These are phyloP conservation scores for Pichia deserticola DNA, from an alignment of 805 yeast species.

Conservation along the genomic window DNA sequence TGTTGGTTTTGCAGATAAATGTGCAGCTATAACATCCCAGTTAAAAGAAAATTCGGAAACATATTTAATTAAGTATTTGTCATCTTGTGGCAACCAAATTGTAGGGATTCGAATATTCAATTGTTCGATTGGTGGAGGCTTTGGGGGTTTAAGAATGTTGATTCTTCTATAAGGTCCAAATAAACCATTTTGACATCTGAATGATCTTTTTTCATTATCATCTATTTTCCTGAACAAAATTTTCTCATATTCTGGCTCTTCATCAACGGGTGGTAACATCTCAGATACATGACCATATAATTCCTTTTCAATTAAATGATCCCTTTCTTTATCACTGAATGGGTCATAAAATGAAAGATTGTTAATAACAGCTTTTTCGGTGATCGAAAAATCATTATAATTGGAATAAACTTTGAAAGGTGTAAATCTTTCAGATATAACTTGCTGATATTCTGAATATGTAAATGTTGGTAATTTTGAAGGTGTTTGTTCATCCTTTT, in stretches of 20 bases:
- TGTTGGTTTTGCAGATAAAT: constrained; percentile 59
- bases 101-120: constrained; percentile 84
- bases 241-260: constrained; percentile 53
- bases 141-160: constrained; percentile 74
- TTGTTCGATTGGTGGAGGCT: constrained; percentile 79
- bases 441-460: constrained; percentile 21
- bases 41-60: constrained; percentile 85
- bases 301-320: constrained; percentile 24
- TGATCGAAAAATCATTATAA: constrained; percentile 34
- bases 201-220: constrained; percentile 35
- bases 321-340: constrained; percentile 32
- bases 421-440: constrained; percentile 4
- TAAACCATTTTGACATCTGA: constrained; percentile 44
- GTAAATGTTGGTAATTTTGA: constrained; percentile 25
- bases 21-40: constrained; percentile 88
- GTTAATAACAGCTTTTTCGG: constrained; percentile 41
- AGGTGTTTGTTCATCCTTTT: no score
- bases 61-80: constrained; percentile 65
- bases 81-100: constrained; percentile 95
- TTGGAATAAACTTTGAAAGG: constrained; percentile 44
- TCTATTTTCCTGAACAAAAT: constrained; percentile 42
- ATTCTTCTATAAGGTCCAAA: constrained; percentile 52
- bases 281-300: constrained; percentile 53
- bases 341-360: constrained; percentile 43
- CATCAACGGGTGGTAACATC: constrained; percentile 57